Percentiles rank a stretch among this genome's conserved stretches.
Conservation (phyloP, 495 filamentous ascomycete species). For the Parathielavia appendiculata region DNA sequence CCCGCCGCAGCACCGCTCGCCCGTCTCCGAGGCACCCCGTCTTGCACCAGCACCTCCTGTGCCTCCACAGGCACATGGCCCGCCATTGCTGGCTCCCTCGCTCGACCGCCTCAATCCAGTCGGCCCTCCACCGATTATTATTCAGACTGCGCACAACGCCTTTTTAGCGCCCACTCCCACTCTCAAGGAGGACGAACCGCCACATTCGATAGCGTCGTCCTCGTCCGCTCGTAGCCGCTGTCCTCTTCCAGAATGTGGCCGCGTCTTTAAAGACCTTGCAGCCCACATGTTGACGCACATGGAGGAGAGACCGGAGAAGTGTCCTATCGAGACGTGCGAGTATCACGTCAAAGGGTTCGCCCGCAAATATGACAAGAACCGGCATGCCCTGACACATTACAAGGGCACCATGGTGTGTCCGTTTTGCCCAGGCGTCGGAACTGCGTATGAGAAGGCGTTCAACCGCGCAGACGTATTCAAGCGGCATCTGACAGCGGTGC, state of each 20-base stretch:
- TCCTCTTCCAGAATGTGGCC: constrained; percentile 77
- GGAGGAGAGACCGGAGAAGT: constrained; percentile 91
- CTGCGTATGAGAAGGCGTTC: constrained; percentile 93
- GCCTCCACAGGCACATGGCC: constrained; percentile 43
- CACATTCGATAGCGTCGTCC: constrained; percentile 33
- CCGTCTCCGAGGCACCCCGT: constrained; percentile 37
- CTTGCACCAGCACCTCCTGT: constrained; percentile 43
- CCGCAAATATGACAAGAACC: constrained; percentile 96
- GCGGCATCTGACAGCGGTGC: constrained; percentile 87
- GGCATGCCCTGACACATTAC: constrained; percentile 98
- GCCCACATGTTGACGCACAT: constrained; percentile 97
- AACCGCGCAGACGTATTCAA: constrained; percentile 99
- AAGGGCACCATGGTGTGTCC: constrained; percentile 99
- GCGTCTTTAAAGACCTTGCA: constrained; percentile 89
- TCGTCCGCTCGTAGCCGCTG: constrained; percentile 54
- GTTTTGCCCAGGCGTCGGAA: constrained; percentile 91
- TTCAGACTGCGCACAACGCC: constrained; percentile 19
- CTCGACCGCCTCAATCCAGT: constrained; percentile 21
- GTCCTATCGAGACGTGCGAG: constrained; percentile 88
- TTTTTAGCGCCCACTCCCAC: constrained; percentile 41
- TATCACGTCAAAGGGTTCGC: constrained; percentile 96
- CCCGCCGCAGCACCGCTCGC: constrained; percentile 36
- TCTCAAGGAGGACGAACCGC: constrained; percentile 56
- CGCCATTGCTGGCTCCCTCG: constrained; percentile 28
- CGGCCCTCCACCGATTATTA: constrained; percentile 25